A percentile compares a stretch with the other conserved stretches of the same genome.
Evolutionary conservation across 2,329 filamentous ascomycete species (phyloP).

Genomic region (Fonsecaea monophora): DNA sequence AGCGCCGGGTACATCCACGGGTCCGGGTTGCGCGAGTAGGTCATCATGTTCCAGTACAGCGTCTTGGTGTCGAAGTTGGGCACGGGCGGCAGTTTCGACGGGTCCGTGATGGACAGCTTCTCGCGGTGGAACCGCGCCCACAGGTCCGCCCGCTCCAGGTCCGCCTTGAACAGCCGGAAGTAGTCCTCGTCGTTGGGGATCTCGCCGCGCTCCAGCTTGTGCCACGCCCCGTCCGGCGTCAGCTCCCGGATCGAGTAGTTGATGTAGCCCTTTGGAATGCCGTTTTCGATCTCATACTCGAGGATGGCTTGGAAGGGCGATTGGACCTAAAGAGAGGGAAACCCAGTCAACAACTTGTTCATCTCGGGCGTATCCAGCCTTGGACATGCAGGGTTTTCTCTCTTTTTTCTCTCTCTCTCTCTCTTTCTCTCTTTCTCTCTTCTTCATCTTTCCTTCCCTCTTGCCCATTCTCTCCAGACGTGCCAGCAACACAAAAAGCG

Average conservation of each 20-base stretch:
- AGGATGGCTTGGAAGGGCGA: constrained; percentile 94
- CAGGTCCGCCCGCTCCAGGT: constrained; percentile 69
- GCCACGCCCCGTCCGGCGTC: constrained; percentile 82
- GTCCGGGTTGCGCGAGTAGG: constrained; percentile 71
- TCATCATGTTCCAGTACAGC: constrained; percentile 94
- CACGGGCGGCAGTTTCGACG: constrained; percentile 61
- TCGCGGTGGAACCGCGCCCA: constrained; percentile 69
- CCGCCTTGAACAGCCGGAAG: constrained; percentile 75
- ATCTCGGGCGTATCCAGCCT: neutral
- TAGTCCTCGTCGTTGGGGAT: constrained; percentile 76
- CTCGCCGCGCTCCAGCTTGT: constrained; percentile 82
- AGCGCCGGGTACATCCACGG: constrained; percentile 89
- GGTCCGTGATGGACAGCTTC: constrained; percentile 39
- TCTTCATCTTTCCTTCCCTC: neutral
- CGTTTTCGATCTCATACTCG: constrained; percentile 79
- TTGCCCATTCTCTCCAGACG: neutral
- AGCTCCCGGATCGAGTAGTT: constrained; percentile 86
- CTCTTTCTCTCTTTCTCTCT: neutral
- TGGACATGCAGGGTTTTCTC: neutral
- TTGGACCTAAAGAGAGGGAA: constrained; percentile 66
- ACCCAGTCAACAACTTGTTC: neutral
- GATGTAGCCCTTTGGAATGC: constrained; percentile 86
- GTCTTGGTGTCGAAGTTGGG: constrained; percentile 77
- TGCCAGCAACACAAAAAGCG: neutral
- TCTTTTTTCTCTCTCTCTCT: neutral